phyloP scores from a whole-genome alignment of 2,329 filamentous ascomycete genomes.

The Monascus ruber region DNA sequence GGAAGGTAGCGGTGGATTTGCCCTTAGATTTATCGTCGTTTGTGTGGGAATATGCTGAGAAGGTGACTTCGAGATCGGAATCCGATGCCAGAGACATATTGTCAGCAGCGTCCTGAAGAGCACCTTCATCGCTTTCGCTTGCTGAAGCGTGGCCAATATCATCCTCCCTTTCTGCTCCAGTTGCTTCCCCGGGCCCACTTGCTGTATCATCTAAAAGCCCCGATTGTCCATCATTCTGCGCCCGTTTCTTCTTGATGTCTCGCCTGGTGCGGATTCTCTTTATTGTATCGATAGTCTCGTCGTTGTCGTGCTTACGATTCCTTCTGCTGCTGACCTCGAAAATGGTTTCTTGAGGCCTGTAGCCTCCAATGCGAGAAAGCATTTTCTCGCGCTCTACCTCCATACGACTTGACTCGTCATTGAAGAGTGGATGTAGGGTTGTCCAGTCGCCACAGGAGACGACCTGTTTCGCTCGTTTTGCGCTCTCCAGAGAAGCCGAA shows the following conservation, averaged over 20 bases:
- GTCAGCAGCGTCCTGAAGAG: conserved; percentile 25
- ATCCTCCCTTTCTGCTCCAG: conserved; percentile 19
- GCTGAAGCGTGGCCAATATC: conserved; percentile 20
- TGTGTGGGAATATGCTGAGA: conserved; percentile 48
- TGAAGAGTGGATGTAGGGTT: conserved; percentile 71
- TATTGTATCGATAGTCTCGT: conserved; percentile 50
- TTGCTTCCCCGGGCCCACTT: conserved; percentile 7
- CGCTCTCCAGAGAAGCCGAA: conserved; percentile 80
- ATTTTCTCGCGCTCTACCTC: conserved; percentile 72
- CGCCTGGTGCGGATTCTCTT: conserved; percentile 32
- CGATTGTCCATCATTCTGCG: conserved; percentile 16
- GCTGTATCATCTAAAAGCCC: conserved; percentile 10
- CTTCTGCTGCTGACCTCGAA: conserved; percentile 80
- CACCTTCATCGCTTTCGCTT: conserved; percentile 33
- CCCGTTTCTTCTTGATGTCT: conserved; percentile 31
- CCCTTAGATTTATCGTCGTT: conserved; percentile 39
- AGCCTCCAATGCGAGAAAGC: conserved; percentile 78
- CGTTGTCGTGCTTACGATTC: conserved; percentile 57
- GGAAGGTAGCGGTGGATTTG: conserved; percentile 44
- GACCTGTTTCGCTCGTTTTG: conserved; percentile 72
- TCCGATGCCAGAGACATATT: conserved; percentile 51
- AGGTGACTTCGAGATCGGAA: conserved; percentile 56
- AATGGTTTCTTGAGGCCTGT: conserved; percentile 85
- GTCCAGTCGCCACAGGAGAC: conserved; percentile 59
- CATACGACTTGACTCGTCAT: conserved; percentile 47